phyloP scores from a whole-genome alignment of 2,329 filamentous ascomycete genomes.

The Passalora sequoiae region DNA sequence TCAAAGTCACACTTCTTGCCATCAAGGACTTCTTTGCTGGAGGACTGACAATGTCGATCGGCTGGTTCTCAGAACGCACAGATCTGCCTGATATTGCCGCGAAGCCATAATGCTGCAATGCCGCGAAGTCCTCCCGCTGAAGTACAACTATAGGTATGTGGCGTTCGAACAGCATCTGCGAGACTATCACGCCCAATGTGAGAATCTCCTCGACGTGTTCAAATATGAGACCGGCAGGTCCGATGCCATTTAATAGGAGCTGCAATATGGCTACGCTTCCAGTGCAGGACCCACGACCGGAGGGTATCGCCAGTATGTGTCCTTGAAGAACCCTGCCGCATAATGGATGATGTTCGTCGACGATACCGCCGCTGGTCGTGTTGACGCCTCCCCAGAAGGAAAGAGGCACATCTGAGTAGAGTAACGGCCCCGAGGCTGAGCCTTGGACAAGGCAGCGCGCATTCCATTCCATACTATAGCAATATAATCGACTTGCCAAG shows the following conservation, averaged over 20 bases:
- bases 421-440: neutral
- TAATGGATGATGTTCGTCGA: constrained; percentile 44
- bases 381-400: constrained; percentile 48
- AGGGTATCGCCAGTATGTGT: constrained; percentile 41
- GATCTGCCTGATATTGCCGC: neutral
- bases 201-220: constrained; percentile 42
- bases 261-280: constrained; percentile 46
- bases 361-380: constrained; percentile 38
- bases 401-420: constrained; percentile 23
- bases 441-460: neutral
- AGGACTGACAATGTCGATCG: neutral
- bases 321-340: constrained; percentile 32
- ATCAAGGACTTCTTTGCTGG: neutral
- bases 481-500: no score
- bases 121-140: constrained; percentile 7
- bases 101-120: neutral
- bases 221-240: constrained; percentile 42
- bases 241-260: constrained; percentile 38
- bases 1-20: neutral
- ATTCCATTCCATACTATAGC: constrained; percentile 1
- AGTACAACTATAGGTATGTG: constrained; percentile 40
- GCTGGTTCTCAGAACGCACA: neutral
- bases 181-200: constrained; percentile 43
- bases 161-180: constrained; percentile 38
- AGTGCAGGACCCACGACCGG: constrained; percentile 45